Base-by-base conservation (phyloP, 345 rosid genomes). In the Boechera stricta region DNA sequence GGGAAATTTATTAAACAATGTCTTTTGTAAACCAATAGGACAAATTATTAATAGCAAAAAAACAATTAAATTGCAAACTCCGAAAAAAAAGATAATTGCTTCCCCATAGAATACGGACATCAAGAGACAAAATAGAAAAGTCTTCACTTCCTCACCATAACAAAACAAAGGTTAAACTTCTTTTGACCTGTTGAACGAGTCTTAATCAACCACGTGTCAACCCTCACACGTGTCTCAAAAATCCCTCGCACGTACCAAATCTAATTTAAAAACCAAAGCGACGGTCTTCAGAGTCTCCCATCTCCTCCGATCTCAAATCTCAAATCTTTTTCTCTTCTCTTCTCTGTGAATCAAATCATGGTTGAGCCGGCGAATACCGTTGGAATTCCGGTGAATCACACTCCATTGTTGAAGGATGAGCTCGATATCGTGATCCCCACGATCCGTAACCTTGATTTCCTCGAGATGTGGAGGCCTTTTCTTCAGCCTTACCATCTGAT, bases 401-500 rank as follows among this genome's bases (percentile, higher is more conserved):
- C 70, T 0, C 80, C 94, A 6, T 66, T 57, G 55, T 71, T 94
- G 86, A 94, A 83, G 35, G 97, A 94, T 73, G 97, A 89, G 87
- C 89, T 94, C 2, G 98, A 94, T 62, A 94, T 94, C 28, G 97
- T 94, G 28, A 94, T 94, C 39, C 98, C 98, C 2, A 94, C 98
- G 24, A 94, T 94, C 71, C 83, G 98, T 55, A 94, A 94, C 81
- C 87, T 94, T 39, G 98, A 94, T 51, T 94, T 94, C 79, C 88
- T 94, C 42, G 98, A 94, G 87, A 94, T 92, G 97, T 94, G 98
- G 98, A 86, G 98, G 80, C 98, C 98, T 0, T 94, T 94, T 65
- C 87, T 94, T 52, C 82, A 92, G 88, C 97, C 95, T 2, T 94
- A 94, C 85, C 98, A 94, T 83, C 80, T 94, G 67, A 94, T 92